Evolutionary conservation across 768 basidiomycete genomes (phyloP).

Genomic region (Chalciporus sphaerocephalus): DNA sequence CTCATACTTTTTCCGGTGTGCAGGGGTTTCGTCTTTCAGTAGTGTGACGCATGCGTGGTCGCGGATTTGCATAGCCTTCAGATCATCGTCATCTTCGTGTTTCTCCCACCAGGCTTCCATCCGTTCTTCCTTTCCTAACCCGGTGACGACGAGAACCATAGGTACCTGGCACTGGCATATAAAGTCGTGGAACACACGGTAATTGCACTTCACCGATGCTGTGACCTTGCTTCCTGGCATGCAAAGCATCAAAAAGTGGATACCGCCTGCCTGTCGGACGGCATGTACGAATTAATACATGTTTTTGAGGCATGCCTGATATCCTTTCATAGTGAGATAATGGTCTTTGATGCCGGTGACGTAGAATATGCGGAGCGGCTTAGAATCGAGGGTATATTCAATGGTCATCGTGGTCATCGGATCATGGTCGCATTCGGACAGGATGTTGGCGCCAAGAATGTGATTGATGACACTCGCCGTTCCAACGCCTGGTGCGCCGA

Average conservation of each 20-base stretch:
- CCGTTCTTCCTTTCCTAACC: slow-evolving; percentile 31
- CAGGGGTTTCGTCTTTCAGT: slow-evolving; percentile 16
- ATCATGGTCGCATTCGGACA: slow-evolving; percentile 27
- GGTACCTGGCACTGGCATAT: slow-evolving; percentile 36
- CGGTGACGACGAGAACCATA: slow-evolving; percentile 35
- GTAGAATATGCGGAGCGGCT: slow-evolving; percentile 25
- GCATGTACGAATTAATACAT: slow-evolving; percentile 27
- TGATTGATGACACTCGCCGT: slow-evolving; percentile 27
- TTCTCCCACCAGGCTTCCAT: slow-evolving; percentile 35
- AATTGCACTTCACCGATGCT: slow-evolving; percentile 32
- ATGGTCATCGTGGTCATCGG: slow-evolving; percentile 31
- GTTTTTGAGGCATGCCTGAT: slow-evolving; percentile 20
- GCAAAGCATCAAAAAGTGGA: slow-evolving; percentile 39
- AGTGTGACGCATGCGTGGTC: slow-evolving; percentile 31
- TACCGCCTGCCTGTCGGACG: slow-evolving; percentile 25
- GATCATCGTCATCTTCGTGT: slow-evolving; percentile 11
- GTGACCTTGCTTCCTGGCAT: slow-evolving; percentile 38
- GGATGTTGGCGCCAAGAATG: slow-evolving; percentile 13
- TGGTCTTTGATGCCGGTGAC: slow-evolving; percentile 31
- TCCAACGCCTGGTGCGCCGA: slow-evolving; percentile 39
- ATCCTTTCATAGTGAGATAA: slow-evolving; percentile 17
- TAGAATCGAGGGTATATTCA: slow-evolving; percentile 17
- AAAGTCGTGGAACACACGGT: slow-evolving; percentile 34
- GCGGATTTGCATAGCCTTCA: slow-evolving; percentile 9
- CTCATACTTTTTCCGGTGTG: slow-evolving; percentile 15